phyloP scores from a whole-genome alignment of 1,284 basidiomycete genomes.

The Malassezia brasiliensis region DNA sequence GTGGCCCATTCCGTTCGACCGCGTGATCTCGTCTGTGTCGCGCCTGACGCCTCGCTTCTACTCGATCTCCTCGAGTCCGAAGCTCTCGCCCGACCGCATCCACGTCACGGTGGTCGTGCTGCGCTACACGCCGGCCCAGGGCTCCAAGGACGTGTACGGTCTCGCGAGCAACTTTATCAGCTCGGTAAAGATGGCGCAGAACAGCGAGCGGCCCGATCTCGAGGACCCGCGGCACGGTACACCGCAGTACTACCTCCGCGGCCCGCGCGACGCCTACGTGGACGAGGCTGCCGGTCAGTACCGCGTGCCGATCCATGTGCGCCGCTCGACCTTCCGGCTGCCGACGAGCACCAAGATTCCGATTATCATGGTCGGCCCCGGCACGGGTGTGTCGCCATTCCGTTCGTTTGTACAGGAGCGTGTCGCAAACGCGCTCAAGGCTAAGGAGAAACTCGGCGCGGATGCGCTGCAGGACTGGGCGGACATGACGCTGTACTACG shows the following conservation, averaged over 20 bases:
- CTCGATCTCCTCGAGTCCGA: slow-evolving; percentile 94
- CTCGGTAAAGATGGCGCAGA: slow-evolving; percentile 59
- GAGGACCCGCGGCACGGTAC: slow-evolving; percentile 47
- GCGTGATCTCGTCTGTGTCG: slow-evolving; percentile 81
- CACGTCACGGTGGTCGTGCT: slow-evolving; percentile 86
- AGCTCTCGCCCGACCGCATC: slow-evolving; percentile 73
- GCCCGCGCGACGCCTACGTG: slow-evolving; percentile 72
- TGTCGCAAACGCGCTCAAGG: slow-evolving; percentile 82
- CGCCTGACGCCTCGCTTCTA: slow-evolving; percentile 94
- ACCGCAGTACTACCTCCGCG: slow-evolving; percentile 75
- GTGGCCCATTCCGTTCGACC: slow-evolving; percentile 94
- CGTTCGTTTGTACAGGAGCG: slow-evolving; percentile 96
- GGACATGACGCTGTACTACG: slow-evolving; percentile 85
- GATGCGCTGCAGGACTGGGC: slow-evolving; percentile 93
- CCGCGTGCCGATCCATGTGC: slow-evolving; percentile 85
- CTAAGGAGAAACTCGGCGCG: slow-evolving; percentile 68
- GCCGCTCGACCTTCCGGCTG: slow-evolving; percentile 88
- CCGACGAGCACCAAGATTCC: slow-evolving; percentile 96
- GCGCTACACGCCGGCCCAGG: slow-evolving; percentile 28
- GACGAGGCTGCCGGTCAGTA: slow-evolving; percentile 50
- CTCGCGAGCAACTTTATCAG: slow-evolving; percentile 45
- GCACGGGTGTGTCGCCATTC: slow-evolving; percentile 96
- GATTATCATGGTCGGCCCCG: slow-evolving; percentile 96
- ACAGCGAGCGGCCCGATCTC: slow-evolving; percentile 45
- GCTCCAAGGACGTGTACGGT: slow-evolving; percentile 28